Base-by-base conservation (phyloP, 306 rosid genomes). In the Cyclanthera cordifolia region DNA sequence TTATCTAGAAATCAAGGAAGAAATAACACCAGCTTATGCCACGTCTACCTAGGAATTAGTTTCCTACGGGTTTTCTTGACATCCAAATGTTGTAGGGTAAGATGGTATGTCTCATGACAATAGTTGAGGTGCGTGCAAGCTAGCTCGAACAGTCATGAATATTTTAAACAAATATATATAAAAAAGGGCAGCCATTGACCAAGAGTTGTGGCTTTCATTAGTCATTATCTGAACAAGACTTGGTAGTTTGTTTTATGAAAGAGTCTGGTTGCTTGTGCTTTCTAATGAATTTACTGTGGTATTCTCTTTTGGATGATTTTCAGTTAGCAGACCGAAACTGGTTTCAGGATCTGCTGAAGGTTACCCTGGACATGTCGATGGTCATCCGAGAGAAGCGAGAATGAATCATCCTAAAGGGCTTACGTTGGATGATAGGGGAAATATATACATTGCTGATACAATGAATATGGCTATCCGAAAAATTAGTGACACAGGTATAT, bases 391-490 rank as follows among this genome's bases (percentile, higher is more conserved):
- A 79, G 96, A 90, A 64, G 90, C 99, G 67, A 90, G 99, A 83
- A 70, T 94, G 86, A 88, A 90, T 76, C 94, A 88, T 24, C 99
- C 99, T 1, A 88, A 82, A 94, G 99, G 99, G 39, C 67, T 94
- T 60, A 74, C 99, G 16, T 79, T 81, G 73, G 99, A 94, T 80
- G 95, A 78, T 54, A 81, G 79, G 39, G 99, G 99, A 61, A 94
- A 94, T 66, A 75, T 94, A 74, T 94, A 94, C 76, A 76, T 94
- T 73, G 99, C 99, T 50, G 99, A 94, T 82, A 86, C 99, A 24
- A 72, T 86, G 86, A 94, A 94, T 76, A 94, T 88, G 96, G 99
- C 91, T 72, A 88, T 94, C 71, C 83, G 99, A 82, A 94, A 94
- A 78, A 90, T 94, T 81, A 79, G 84, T 78, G 91, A 94, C 49